Evolutionary conservation across 2,329 filamentous ascomycete genomes (phyloP).

Genomic region (Xylariales sp.): DNA sequence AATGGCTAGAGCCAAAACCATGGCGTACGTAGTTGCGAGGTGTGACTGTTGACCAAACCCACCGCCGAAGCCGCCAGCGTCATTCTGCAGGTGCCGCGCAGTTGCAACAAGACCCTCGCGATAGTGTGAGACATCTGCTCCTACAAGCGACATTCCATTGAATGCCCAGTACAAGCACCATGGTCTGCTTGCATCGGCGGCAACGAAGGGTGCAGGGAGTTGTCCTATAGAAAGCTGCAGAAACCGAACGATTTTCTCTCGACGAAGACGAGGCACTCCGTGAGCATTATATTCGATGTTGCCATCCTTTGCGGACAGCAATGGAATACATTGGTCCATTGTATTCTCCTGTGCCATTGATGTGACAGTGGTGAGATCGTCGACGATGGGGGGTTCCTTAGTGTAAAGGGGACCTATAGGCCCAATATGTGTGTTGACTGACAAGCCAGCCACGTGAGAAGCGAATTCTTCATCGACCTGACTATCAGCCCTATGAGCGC

Average conservation of each 20-base stretch:
- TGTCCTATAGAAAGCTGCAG: slow-evolving; percentile 52
- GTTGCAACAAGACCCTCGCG: slow-evolving; percentile 68
- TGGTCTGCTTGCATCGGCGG: slow-evolving; percentile 79
- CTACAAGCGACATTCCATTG: slow-evolving; percentile 68
- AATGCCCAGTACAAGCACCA: slow-evolving; percentile 96
- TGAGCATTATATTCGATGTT: slow-evolving; percentile 56
- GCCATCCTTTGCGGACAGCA: slow-evolving; percentile 52
- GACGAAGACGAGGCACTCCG: slow-evolving; percentile 71
- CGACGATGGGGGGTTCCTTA: slow-evolving; percentile 56
- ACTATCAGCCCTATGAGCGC: background rate
- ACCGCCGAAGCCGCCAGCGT: slow-evolving; percentile 81
- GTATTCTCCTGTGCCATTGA: slow-evolving; percentile 66
- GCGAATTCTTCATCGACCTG: slow-evolving; percentile 14
- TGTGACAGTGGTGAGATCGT: slow-evolving; percentile 62
- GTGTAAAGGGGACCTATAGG: slow-evolving; percentile 44
- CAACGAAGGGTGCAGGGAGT: slow-evolving; percentile 66
- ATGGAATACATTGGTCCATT: slow-evolving; percentile 63
- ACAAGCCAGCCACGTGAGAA: slow-evolving; percentile 11
- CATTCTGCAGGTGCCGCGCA: slow-evolving; percentile 76
- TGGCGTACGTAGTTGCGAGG: slow-evolving; percentile 83
- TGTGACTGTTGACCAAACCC: slow-evolving; percentile 90
- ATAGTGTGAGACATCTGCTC: slow-evolving; percentile 66
- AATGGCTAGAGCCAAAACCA: slow-evolving; percentile 71
- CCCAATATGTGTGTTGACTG: slow-evolving; percentile 13
- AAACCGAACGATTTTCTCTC: slow-evolving; percentile 57